Conservation (phyloP, 2,329 filamentous ascomycete species). For the Xenoacremonium recifei region DNA sequence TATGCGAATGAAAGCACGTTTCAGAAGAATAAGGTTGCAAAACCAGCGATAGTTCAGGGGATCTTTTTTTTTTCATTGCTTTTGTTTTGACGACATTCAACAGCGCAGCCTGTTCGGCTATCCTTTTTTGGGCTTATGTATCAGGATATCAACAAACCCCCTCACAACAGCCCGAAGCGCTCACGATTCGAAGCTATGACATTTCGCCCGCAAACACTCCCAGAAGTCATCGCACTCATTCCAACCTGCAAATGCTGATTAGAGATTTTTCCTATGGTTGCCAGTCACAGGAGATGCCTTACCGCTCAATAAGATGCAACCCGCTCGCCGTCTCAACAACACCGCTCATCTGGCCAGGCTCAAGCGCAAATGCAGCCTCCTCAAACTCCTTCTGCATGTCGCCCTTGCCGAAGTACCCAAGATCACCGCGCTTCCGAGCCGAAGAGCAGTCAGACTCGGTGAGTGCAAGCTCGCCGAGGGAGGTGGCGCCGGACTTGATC, state of each 20-base stretch:
- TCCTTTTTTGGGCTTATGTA: conserved; percentile 4
- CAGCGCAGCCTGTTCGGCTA: not conserved
- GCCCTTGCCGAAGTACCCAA: conserved; percentile 90
- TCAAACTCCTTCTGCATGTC: conserved; percentile 99
- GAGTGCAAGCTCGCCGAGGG: conserved; percentile 79
- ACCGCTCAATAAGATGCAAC: conserved; percentile 94
- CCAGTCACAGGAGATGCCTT: conserved; percentile 23
- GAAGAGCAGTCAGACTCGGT: conserved; percentile 95
- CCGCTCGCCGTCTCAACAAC: conserved; percentile 92
- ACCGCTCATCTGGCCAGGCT: conserved; percentile 81
- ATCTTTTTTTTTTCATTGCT: no score
- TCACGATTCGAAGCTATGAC: no score
- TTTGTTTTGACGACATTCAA: conserved; percentile 4
- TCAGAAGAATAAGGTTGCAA: no score
- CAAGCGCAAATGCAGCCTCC: conserved; percentile 87
- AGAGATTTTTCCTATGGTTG: no score
- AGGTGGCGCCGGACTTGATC: conserved; percentile 68
- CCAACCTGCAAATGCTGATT: conserved; percentile 4
- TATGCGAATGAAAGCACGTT: no score
- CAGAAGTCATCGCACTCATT: conserved; percentile 1
- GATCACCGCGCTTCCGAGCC: conserved; percentile 86
- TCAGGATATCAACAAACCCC: conserved; percentile 10
- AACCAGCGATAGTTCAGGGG: no score
- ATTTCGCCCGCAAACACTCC: not conserved
- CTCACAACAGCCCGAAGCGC: no score